Conservation (phyloP, 140 eudicot species). For the Erigeron philadelphicus region DNA sequence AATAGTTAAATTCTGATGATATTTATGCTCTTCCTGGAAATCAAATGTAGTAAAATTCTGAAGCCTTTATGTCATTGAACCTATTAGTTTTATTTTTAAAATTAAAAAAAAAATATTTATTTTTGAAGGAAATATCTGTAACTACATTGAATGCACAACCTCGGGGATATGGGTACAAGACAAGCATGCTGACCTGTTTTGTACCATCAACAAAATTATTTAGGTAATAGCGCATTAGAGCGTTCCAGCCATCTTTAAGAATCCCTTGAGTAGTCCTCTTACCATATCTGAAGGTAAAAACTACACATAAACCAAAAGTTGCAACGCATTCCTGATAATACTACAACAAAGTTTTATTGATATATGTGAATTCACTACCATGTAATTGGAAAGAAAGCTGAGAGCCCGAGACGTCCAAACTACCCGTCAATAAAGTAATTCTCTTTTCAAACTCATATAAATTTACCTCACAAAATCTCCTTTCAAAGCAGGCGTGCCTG, state of each 20-base stretch:
- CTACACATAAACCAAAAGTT: slow-evolving; percentile 3
- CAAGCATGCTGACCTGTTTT: slow-evolving; percentile 60
- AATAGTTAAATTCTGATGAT: background rate
- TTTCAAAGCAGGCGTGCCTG: slow-evolving; percentile 58
- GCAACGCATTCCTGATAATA: background rate
- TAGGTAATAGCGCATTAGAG: slow-evolving; percentile 85
- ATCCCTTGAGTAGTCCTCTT: slow-evolving; percentile 71
- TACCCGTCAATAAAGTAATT: slow-evolving; percentile 32
- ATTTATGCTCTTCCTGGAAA: background rate
- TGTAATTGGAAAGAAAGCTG: background rate
- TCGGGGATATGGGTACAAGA: background rate
- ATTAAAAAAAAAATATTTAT: background rate
- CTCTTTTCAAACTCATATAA: slow-evolving; percentile 49
- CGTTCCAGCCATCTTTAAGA: slow-evolving; percentile 60
- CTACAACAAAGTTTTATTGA: slow-evolving; percentile 1
- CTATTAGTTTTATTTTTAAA: too few relatives aligned
- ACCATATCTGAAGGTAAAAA: slow-evolving; percentile 49
- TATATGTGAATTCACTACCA: background rate
- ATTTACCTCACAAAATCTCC: slow-evolving; percentile 51
- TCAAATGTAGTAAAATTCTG: background rate
- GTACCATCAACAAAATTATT: slow-evolving; percentile 87
- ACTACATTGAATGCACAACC: background rate
- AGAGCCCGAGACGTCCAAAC: slow-evolving; percentile 13
- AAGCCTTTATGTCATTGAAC: background rate
- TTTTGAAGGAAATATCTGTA: slow-evolving; percentile 34